Evolutionary conservation across 768 basidiomycete species (phyloP), one percentile per base, ranked within the genome.

Genomic region (Amylocystis lapponica): DNA sequence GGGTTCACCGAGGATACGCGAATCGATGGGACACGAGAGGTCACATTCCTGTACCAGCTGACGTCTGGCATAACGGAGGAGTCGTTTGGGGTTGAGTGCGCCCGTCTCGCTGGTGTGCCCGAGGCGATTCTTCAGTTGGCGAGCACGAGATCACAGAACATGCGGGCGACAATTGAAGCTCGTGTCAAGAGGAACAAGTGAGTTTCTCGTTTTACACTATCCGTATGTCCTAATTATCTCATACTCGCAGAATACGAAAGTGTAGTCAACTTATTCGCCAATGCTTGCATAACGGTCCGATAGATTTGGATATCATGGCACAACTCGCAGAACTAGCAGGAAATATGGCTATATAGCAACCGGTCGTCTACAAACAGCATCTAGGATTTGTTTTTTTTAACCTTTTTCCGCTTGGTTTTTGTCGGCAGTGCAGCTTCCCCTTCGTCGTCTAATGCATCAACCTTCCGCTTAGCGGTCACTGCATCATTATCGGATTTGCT

Each of bases 41-140:
- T 99, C 31, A 86, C 84, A 5, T 99, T 98, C 65, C 65, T 96
- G 23, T 99, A 95, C 63, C 74, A 67, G 23, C 68, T 97, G 17
- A 73, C 75, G 0, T 63, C 68, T 6, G 92, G 93, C 10, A 67
- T 91, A 27, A 84, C 90, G 3, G 68, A 73, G 70, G 84, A 84
- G 55, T 92, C 89, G 0, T 97, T 93, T 58, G 93, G 93, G 10
- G 81, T 96, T 8, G 93, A 95, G 68, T 95, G 92, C 60, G 92
- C 83, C 7, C 76, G 90, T 33, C 74, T 97, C 20, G 95, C 95
- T 0, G 85, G 84, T 8, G 59, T 98, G 26, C 86, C 90, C 0
- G 81, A 85, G 50, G 48, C 61, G 2, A 71, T 98, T 7, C 69
- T 97, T 3, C 61, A 64, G 5, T 60, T 70, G 6, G 94, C 94